Evolutionary conservation across 306 rosid genomes (phyloP), one percentile per base, ranked within the genome.

Genomic region (Astragalus glycyphyllos): DNA sequence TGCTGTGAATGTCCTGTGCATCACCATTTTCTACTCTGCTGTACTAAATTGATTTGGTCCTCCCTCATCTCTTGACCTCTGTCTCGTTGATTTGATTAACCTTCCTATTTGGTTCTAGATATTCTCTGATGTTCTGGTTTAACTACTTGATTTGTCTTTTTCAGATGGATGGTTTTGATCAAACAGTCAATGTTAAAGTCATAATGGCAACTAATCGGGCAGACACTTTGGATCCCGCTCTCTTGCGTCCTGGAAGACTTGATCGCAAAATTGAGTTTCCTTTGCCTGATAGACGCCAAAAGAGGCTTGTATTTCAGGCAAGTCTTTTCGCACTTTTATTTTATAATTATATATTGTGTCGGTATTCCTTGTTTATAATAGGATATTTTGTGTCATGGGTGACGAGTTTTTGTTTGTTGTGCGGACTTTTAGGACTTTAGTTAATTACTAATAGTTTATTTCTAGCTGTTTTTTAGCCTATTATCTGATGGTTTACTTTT

Each of bases 151-250:
- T 56, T 67, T 53, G 35, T 68, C 56, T 48, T 67, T 4, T 38
- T 72, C 84, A 95, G 99, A 95, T 95, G 99, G 99, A 95, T 73
- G 99, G 99, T 58, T 95, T 95, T 65, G 99, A 95, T 65, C 99
- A 95, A 79, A 95, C 99, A 4, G 99, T 95, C 72, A 95, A 95
- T 79, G 99, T 95, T 44, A 95, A 95, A 81, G 99, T 95, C 58
- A 95, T 95, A 49, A 95, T 95, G 99, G 99, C 99, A 68, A 95
- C 99, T 49, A 95, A 95, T 58, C 85, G 99, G 34, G 99, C 99
- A 32, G 99, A 95, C 85, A 95, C 99, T 5, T 76, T 95, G 84
- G 99, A 95, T 61, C 99, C 99, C 68, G 99, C 99, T 54, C 91
- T 95, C 53, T 76, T 91, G 58, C 99, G 99, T 82, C 99, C 99